These are phyloP conservation scores for Hanseniaspora guilliermondii DNA, from an alignment of 805 yeast species.

Conservation along the genomic window DNA sequence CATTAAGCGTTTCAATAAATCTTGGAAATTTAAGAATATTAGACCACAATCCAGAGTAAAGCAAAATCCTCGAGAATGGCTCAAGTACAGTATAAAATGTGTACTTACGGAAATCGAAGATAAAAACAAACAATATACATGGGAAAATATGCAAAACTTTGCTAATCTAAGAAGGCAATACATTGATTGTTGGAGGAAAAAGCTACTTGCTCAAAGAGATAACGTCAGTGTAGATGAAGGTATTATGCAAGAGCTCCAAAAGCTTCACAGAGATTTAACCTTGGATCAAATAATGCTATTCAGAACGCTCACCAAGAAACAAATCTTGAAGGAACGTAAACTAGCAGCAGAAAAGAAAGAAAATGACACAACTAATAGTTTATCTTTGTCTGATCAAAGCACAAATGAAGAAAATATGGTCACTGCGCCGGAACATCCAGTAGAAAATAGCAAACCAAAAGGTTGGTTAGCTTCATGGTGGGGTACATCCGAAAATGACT, in stretches of 20 bases:
- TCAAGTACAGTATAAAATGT: constrained; percentile 64
- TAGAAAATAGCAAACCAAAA: constrained; percentile 12
- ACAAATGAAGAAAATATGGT: constrained; percentile 14
- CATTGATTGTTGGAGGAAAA: constrained; percentile 51
- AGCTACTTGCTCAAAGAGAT: constrained; percentile 31
- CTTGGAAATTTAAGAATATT: constrained; percentile 57
- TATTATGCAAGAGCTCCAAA: constrained; percentile 32
- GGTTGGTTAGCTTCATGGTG: constrained; percentile 72
- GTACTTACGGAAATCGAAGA: constrained; percentile 73
- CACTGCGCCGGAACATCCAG: constrained; percentile 3
- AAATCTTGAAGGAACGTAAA: constrained; percentile 44
- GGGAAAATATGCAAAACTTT: constrained; percentile 66
- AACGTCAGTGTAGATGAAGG: constrained; percentile 27
- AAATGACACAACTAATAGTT: constrained; percentile 1
- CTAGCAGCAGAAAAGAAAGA: neutral
- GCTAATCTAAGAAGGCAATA: constrained; percentile 63
- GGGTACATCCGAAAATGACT: constrained; percentile 24
- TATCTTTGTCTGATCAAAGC: constrained; percentile 15
- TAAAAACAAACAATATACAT: constrained; percentile 67
- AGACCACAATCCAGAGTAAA: constrained; percentile 44
- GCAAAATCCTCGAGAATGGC: constrained; percentile 72
- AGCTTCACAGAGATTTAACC: constrained; percentile 46
- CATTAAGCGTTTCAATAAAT: constrained; percentile 63
- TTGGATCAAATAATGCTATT: constrained; percentile 78
- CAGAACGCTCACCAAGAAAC: constrained; percentile 63